Evolutionary conservation across 139 green algal genomes (phyloP), one percentile per base, ranked within the genome.

Genomic region (Closterium sp.): DNA sequence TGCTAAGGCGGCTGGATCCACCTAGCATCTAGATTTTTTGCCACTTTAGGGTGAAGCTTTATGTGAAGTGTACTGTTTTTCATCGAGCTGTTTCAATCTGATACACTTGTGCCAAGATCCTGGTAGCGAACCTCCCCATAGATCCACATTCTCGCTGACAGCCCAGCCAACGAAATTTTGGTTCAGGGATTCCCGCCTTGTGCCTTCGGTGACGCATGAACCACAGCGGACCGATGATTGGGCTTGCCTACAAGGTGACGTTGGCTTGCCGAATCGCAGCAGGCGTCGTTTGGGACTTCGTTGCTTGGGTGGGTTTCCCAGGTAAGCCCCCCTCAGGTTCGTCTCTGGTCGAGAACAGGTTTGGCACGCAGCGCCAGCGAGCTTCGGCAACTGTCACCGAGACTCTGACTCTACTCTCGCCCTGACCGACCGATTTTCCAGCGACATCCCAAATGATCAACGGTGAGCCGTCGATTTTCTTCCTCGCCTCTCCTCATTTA

Each of bases 1-100:
- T 94, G 29, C 31, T 94, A 1, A 89, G 91, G 29, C 70, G 91
- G 31, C 38, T 94, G 29, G 85, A 94, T 22, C 89, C 34, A 79
- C 62, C 0, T 27, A 79, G 62, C 62, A 13, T 79, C 17, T 79
- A 79, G 62, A 79, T 24, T 27, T 79, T 62, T 24, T 27, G 62
- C 19, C 62, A 79, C 11, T 11, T 79, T 79, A 27, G 62, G 62
- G 10, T 79, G 62, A 79, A 27, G 62, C 27, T 79, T 79, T 50
- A 50, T 50, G 38, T 50, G n/a, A 7, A 13, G 42, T 62, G 42
- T 62, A 62, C 7, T 62, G 5, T 62, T 62, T 24, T 79, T 79
- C 27, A 79, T 79, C 11, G 19, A 79, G 62, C 9, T 13, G 4
- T 50, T 50, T 50, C 7, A 50, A 17, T 50, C 38, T 50, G 13